Evolutionary conservation across 2,329 filamentous ascomycete species (phyloP), one percentile per base, ranked within the genome.

Genomic region (Cryphonectria nitschkei): DNA sequence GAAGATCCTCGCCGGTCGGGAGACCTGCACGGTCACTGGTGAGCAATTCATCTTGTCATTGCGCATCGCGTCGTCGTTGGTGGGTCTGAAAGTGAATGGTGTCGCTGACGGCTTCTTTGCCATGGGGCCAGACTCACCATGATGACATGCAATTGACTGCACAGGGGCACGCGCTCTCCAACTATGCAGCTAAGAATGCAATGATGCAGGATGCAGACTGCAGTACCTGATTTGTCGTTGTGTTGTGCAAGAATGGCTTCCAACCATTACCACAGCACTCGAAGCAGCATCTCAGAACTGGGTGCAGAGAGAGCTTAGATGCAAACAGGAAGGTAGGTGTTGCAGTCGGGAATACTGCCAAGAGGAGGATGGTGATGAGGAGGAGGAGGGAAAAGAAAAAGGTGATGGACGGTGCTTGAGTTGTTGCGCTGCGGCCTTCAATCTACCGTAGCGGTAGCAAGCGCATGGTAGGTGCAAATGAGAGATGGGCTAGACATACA

Each of bases 1-100:
- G 26, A 69, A 67, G 46, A 72, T 70, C 39, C 71, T 66, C 39
- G 52, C 65, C 41, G 65, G 32, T 37, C 71, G 71, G 22, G 65
- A 63, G 9, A 43, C 71, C 71, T 72, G 68, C 41, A 14, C 39
- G 37, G 62, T 13, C 7, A n/a, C 19, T 43, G 58, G 60, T 67
- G 43, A 71, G 70, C 43, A 56, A 16, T 34, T 29, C 32, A 54
- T 65, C 26, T 50, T 19, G 46, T n/a, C 46, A 50, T 50, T 6
- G 19, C 43, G 43, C 32, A 1, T 26, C 13, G 26, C 3, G 41
- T 8, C 19, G 19, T 8, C 9, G 34, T 39, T 7, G 56, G n/a
- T n/a, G 16, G 32, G 56, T 22, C 54, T 29, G 9, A 19, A 22
- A 50, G 56, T 39, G 34, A 19, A n/a, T 37, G 19, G 22, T n/a